These are phyloP conservation scores for Penicillium corylophilum DNA, from an alignment of 2,329 filamentous ascomycete species.

Conservation along the genomic window DNA sequence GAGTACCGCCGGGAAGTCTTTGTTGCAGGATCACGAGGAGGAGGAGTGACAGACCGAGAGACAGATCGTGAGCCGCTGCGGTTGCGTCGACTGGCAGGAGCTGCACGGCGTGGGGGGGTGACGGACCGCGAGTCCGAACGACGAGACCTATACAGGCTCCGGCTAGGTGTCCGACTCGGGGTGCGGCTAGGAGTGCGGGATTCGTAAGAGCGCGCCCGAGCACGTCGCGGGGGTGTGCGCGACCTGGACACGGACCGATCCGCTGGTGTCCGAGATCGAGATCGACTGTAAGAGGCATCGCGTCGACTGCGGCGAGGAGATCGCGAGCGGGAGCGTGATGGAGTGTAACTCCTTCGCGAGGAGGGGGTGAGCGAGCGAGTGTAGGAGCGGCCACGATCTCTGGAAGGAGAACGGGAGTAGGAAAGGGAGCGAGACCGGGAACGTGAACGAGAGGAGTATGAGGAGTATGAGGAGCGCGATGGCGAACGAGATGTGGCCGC, in stretches of 20 bases:
- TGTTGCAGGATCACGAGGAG: constrained; percentile 18
- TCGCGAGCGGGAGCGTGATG: constrained; percentile 38
- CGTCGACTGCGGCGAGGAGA: constrained; percentile 35
- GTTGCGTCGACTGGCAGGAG: constrained; percentile 18
- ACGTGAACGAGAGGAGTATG: constrained; percentile 52
- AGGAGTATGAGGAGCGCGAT: constrained; percentile 67
- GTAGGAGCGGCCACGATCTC: constrained; percentile 32
- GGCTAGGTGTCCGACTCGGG: constrained; percentile 16
- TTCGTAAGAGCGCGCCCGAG: constrained; percentile 25
- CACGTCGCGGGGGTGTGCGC: constrained; percentile 29
- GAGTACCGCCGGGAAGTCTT: constrained; percentile 20
- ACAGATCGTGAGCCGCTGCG: constrained; percentile 35
- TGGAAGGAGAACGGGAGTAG: constrained; percentile 38
- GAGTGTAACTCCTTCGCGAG: constrained; percentile 36
- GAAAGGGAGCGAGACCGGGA: constrained; percentile 46
- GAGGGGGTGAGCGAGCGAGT: constrained; percentile 32
- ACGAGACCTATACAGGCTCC: constrained; percentile 22
- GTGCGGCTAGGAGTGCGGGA: constrained; percentile 23
- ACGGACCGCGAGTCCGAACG: constrained; percentile 36
- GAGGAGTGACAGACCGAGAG: constrained; percentile 29
- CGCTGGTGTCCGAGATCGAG: constrained; percentile 32
- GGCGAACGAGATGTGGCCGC: constrained; percentile 67
- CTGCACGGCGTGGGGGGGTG: constrained; percentile 30
- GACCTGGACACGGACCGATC: constrained; percentile 21
- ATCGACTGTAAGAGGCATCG: constrained; percentile 35